phyloP scores from a whole-genome alignment of 1,139 yeast species.

The Geotrichum klebahnii region DNA sequence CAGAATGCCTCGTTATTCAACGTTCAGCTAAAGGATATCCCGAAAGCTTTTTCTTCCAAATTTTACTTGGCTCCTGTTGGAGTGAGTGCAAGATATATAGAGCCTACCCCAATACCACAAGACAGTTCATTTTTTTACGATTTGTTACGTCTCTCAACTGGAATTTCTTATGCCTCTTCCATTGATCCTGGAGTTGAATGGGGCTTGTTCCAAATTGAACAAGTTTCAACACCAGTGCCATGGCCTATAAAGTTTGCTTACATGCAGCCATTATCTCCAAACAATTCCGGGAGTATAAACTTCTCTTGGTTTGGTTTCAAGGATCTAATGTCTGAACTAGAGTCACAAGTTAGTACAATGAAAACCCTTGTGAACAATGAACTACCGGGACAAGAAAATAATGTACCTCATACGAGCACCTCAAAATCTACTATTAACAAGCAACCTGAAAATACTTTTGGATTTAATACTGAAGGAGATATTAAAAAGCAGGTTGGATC shows the following conservation, averaged over 20 bases:
- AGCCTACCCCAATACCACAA: slow-evolving; percentile 48
- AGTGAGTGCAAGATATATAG: slow-evolving; percentile 60
- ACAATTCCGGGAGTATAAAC: slow-evolving; percentile 22
- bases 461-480: not conserved
- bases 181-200: slow-evolving; percentile 49
- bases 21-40: slow-evolving; percentile 10
- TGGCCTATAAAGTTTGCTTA: slow-evolving; percentile 21
- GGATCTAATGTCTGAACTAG: slow-evolving; percentile 17
- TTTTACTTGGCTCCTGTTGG: slow-evolving; percentile 73
- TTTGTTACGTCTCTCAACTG: slow-evolving; percentile 30
- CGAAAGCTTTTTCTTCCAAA: slow-evolving; percentile 42
- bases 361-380: slow-evolving; percentile 5
- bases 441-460: not conserved
- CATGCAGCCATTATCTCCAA: slow-evolving; percentile 26
- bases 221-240: slow-evolving; percentile 9
- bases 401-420: not conserved
- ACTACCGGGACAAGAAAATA: not conserved
- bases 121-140: slow-evolving; percentile 50
- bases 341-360: slow-evolving; percentile 11
- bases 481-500: slow-evolving; percentile 7
- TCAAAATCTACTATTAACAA: not conserved
- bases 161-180: not conserved
- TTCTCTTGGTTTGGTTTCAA: slow-evolving; percentile 26
- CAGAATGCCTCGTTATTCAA: slow-evolving; percentile 24
- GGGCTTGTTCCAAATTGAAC: slow-evolving; percentile 54